phyloP scores from a whole-genome alignment of 495 filamentous ascomycete species.

The Penicillium psychrofluorescens region DNA sequence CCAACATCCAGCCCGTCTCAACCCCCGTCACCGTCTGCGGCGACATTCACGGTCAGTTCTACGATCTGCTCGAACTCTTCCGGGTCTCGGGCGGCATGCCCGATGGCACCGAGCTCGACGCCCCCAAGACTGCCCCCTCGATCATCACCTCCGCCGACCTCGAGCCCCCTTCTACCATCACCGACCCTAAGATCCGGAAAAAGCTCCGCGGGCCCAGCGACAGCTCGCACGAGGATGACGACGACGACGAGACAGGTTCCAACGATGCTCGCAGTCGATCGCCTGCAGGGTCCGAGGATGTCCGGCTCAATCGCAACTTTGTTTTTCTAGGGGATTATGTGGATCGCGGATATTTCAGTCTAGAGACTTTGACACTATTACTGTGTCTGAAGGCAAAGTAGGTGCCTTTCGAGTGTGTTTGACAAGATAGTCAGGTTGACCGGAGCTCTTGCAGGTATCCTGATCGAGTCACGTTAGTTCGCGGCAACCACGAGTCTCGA shows the following conservation, averaged over 20 bases:
- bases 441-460: slow-evolving; percentile 58
- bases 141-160: slow-evolving; percentile 79
- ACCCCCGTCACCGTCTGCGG: slow-evolving; percentile 98
- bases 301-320: slow-evolving; percentile 65
- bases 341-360: slow-evolving; percentile 93
- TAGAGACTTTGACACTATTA: slow-evolving; percentile 91
- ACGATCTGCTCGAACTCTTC: slow-evolving; percentile 95
- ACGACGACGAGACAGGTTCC: slow-evolving; percentile 29
- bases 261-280: slow-evolving; percentile 23
- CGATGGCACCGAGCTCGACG: slow-evolving; percentile 59
- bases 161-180: slow-evolving; percentile 79
- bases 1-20: slow-evolving; percentile 92
- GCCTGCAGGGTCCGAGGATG: slow-evolving; percentile 33
- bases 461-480: slow-evolving; percentile 88
- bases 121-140: slow-evolving; percentile 53
- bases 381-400: slow-evolving; percentile 97
- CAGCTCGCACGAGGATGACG: slow-evolving; percentile 33
- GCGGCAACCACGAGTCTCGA: slow-evolving; percentile 94
- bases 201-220: slow-evolving; percentile 57
- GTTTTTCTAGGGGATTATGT: slow-evolving; percentile 97
- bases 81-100: slow-evolving; percentile 94
- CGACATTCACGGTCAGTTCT: slow-evolving; percentile 98
- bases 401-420: slow-evolving; percentile 16
- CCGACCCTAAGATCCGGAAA: slow-evolving; percentile 72
- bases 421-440: slow-evolving; percentile 3